Evolutionary conservation across 192 early-diverging fungal species (phyloP).

Genomic region (Linnemannia elongata): DNA sequence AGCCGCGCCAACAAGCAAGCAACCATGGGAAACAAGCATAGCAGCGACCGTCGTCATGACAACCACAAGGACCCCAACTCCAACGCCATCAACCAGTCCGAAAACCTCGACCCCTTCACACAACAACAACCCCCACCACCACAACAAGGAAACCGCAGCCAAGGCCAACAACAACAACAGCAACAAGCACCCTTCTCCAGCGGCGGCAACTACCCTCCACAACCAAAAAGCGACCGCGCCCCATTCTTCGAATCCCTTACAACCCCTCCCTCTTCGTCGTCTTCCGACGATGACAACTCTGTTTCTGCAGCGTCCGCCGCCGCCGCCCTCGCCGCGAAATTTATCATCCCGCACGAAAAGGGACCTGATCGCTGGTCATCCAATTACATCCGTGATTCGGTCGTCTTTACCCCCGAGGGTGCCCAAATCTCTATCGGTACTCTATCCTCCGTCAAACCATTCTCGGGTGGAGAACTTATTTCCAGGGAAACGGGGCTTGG

Average conservation of each 20-base stretch:
- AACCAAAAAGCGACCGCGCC: neutral
- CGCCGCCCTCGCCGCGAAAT: slow-evolving; percentile 5
- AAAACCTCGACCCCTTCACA: slow-evolving; percentile 3
- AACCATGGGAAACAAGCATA: slow-evolving; percentile 12
- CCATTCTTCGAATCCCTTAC: neutral
- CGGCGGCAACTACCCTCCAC: neutral
- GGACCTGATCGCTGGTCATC: slow-evolving; percentile 1
- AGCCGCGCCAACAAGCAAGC: neutral
- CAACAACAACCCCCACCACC: neutral
- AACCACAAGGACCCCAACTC: neutral
- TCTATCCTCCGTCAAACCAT: neutral
- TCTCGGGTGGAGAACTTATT: slow-evolving; percentile 1
- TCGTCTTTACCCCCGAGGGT: neutral
- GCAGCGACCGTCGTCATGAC: neutral
- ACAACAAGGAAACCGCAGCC: neutral
- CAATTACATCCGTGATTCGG: slow-evolving; percentile 7
- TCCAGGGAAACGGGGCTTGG: neutral
- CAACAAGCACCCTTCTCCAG: neutral
- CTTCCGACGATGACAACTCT: neutral
- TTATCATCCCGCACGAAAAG: slow-evolving; percentile 18
- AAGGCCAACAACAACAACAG: neutral
- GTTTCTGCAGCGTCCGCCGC: neutral
- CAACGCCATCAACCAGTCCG: neutral
- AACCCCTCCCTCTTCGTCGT: neutral
- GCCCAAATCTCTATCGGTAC: slow-evolving; percentile 11